Base-by-base conservation (phyloP, 2,329 filamentous ascomycete genomes). In the Drechmeria coniospora region DNA sequence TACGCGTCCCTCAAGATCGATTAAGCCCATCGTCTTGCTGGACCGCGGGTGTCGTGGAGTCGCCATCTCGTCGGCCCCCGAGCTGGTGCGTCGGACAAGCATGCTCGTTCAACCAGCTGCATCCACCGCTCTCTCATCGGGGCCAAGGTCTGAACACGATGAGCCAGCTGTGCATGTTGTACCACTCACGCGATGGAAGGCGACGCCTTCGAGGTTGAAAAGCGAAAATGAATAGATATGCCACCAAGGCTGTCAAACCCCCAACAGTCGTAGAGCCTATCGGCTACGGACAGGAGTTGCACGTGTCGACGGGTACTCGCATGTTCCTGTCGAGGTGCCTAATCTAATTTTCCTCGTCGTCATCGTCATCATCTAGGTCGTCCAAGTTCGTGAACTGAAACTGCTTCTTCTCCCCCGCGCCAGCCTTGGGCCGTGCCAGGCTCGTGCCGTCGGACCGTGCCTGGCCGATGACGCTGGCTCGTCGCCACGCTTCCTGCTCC, bases 1-100 rank as follows among this genome's bases (percentile, higher is more conserved):
- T 98, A 98, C 53, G 63, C 74, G 15, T 94, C 86, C n/a, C 92
- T 98, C 60, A 98, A 98, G 64, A 84, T 98, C 38, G 90, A 98
- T 50, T 98, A 59, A 53, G 33, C 4, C 3, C n/a, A n/a, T n/a
- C n/a, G n/a, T n/a, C n/a, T n/a, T n/a, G n/a, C n/a, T n/a, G n/a
- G n/a, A n/a, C n/a, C n/a, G n/a, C n/a, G n/a, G n/a, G n/a, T n/a
- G n/a, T n/a, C n/a, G n/a, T n/a, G n/a, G n/a, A n/a, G n/a, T n/a
- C n/a, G n/a, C n/a, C n/a, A n/a, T n/a, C n/a, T n/a, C n/a, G n/a
- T n/a, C n/a, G n/a, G n/a, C n/a, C n/a, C n/a, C n/a, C n/a, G n/a
- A n/a, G n/a, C n/a, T n/a, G n/a, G n/a, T n/a, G n/a, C n/a, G n/a
- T n/a, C n/a, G n/a, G n/a, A n/a, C n/a, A n/a, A n/a, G n/a, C n/a